These are phyloP conservation scores for Termitomyces sp. DNA, from an alignment of 768 basidiomycete species.

Conservation along the genomic window DNA sequence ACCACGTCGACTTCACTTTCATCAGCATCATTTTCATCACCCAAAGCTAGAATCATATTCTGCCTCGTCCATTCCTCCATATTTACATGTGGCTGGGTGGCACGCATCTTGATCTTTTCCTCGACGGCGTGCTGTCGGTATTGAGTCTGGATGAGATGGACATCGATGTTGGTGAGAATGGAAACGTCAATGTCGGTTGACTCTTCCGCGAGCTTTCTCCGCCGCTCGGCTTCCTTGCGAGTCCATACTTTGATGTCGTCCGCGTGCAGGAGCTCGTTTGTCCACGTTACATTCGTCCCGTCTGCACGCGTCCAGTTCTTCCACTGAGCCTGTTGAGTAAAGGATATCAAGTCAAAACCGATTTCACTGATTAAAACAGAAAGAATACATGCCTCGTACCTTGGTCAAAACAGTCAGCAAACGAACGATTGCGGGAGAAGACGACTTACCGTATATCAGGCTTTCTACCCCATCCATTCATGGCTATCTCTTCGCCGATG, in stretches of 20 bases:
- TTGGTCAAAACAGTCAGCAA: not conserved
- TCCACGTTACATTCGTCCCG: conserved; percentile 53
- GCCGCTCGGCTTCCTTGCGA: conserved; percentile 21
- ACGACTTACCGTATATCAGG: conserved; percentile 21
- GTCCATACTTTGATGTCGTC: conserved; percentile 26
- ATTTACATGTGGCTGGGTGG: not conserved
- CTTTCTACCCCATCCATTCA: conserved; percentile 17
- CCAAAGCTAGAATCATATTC: not conserved
- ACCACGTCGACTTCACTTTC: not conserved
- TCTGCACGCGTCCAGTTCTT: conserved; percentile 42
- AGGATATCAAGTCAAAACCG: not conserved
- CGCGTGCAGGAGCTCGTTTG: conserved; percentile 17
- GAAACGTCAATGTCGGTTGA: conserved; percentile 37
- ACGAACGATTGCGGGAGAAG: not conserved
- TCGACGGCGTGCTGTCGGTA: conserved; percentile 38
- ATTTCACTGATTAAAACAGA: not conserved
- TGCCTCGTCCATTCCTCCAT: not conserved
- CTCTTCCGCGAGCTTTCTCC: conserved; percentile 20
- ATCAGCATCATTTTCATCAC: not conserved
- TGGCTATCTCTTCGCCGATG: conserved; percentile 33
- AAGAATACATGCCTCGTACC: conserved; percentile 8
- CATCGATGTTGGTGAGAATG: conserved; percentile 32
- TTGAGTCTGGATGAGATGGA: conserved; percentile 37
- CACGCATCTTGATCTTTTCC: conserved; percentile 30
- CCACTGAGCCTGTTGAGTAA: conserved; percentile 42